Evolutionary conservation across 2,329 filamentous ascomycete genomes (phyloP), one percentile per base, ranked within the genome.

Genomic region (Venturia pyrina): DNA sequence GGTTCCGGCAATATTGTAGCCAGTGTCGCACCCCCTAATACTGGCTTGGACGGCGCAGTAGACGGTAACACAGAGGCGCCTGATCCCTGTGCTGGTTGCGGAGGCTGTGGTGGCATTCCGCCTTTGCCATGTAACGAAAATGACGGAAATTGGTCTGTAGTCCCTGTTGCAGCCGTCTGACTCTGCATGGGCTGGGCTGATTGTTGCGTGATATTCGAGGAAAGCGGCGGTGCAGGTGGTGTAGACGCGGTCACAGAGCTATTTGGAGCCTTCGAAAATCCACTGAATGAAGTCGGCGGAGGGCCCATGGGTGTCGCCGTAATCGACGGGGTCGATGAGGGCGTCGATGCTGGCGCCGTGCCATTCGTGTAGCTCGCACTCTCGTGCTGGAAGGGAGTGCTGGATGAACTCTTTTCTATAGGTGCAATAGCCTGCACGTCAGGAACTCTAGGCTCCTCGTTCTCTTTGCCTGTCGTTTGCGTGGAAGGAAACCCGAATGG

Each of bases 401-500:
- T 28, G n/a, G 34, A n/a, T 28, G 32, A 21, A 19, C 11, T 28
- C 13, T 13, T 37, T 61, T 40, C 32, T 5, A 11, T 21, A 41
- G 37, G 11, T 40, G 57, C 19, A 61, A 11, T 53, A 21, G 11
- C 21, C 21, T 53, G 48, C 48, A 53, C 48, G 5, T 28, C 21
- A 24, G 48, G 48, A 21, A 6, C 32, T 19, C 19, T 28, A 10
- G 37, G 40, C 13, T 21, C 13, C 60, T 37, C 60, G 44, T 44
- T 37, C 7, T 59, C 28, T 40, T 37, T 37, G 3, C 53, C 32
- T 59, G 17, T 32, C 32, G 7, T 6, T 37, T 59, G 53, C 13
- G n/a, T 21, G 8, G 63, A 44, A 34, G 63, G 63, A 19, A 60
- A 43, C 4, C 63, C 63, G 32, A 65, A 65, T 10, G 3, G 6